Conservation (phyloP, 352 stramenopile species). For the Phytophthora tubulina region DNA sequence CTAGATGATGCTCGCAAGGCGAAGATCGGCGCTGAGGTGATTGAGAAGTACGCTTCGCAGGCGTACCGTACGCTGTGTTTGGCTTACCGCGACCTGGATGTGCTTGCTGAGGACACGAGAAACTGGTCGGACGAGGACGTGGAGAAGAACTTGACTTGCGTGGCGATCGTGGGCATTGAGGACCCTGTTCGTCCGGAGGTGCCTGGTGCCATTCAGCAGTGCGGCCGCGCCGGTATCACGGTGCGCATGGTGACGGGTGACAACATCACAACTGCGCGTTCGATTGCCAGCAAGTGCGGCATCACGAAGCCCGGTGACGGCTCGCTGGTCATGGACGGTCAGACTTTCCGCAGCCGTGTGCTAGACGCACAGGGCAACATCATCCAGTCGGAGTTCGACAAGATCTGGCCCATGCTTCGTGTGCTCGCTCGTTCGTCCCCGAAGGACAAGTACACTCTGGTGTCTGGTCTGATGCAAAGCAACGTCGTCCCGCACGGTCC, state of each 20-base stretch:
- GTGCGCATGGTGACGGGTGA: conserved; percentile 70
- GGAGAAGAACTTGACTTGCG: conserved; percentile 63
- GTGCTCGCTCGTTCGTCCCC: conserved; percentile 71
- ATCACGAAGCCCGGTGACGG: conserved; percentile 58
- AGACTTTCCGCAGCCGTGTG: conserved; percentile 60
- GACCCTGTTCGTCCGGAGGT: conserved; percentile 63
- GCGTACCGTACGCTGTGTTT: conserved; percentile 85
- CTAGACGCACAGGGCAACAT: conserved; percentile 63
- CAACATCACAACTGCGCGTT: conserved; percentile 64
- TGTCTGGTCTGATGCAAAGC: conserved; percentile 68
- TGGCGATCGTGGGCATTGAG: conserved; percentile 63
- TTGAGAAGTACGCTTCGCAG: conserved; percentile 81
- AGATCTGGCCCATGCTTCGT: conserved; percentile 74
- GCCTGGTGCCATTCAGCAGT: conserved; percentile 54
- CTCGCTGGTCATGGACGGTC: conserved; percentile 66
- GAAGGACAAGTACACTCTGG: conserved; percentile 75
- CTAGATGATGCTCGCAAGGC: conserved; percentile 45
- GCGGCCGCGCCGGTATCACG: conserved; percentile 56
- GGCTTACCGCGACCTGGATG: conserved; percentile 78
- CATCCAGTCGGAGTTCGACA: conserved; percentile 71
- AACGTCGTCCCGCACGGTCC: conserved; percentile 58
- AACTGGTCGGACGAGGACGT: conserved; percentile 68
- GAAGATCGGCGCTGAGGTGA: conserved; percentile 55
- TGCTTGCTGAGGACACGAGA: conserved; percentile 39
- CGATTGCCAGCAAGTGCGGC: conserved; percentile 61